Evolutionary conservation across 2,329 filamentous ascomycete genomes (phyloP), one percentile per base, ranked within the genome.

Genomic region (Exophiala bonariae): DNA sequence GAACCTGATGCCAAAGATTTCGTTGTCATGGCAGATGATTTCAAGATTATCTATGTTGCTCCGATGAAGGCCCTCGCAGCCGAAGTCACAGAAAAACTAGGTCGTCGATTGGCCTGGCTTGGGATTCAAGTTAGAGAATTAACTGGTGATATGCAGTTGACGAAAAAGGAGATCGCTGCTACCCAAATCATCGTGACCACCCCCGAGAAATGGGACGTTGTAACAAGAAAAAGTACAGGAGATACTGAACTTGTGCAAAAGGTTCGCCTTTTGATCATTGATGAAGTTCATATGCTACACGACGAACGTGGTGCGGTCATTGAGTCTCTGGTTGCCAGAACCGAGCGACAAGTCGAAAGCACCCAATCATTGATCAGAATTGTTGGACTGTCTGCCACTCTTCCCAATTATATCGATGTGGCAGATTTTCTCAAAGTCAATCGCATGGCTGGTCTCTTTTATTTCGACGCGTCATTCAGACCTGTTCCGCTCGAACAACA

Each of bases 201-300:
- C 1, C 93, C 93, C 28, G 93, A 99, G 70, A 99, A 99, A 70
- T 99, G 95, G 95, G 93, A 99, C 66, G 93, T 99, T 1, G 89
- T 99, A 4, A 99, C 93, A 3, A 81, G 93, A 52, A 99, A 97
- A 69, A 95, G 92, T 47, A 97, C 91, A 1, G 93, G 95, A 13
- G 93, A 99, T 64, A 97, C 93, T 0, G 93, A 97, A 64, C 80
- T 99, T 3, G 95, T 99, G 11, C 93, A 99, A 61, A 99, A 99
- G 66, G 93, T 99, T 18, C 83, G 92, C 9, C 76, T 99, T 2
- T 79, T 99, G 50, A 97, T 99, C 61, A 97, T 99, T 54, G 93
- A 99, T 67, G 93, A 99, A 71, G 93, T 99, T 1, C 93, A 99
- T 64, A 99, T 99, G 95, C 84, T 99, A 60, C 95, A 99, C 62